A percentile compares a stretch with the other conserved stretches of the same genome.
phyloP scores from a whole-genome alignment of 1,284 basidiomycete genomes.

The Volvariella surrecta region DNA sequence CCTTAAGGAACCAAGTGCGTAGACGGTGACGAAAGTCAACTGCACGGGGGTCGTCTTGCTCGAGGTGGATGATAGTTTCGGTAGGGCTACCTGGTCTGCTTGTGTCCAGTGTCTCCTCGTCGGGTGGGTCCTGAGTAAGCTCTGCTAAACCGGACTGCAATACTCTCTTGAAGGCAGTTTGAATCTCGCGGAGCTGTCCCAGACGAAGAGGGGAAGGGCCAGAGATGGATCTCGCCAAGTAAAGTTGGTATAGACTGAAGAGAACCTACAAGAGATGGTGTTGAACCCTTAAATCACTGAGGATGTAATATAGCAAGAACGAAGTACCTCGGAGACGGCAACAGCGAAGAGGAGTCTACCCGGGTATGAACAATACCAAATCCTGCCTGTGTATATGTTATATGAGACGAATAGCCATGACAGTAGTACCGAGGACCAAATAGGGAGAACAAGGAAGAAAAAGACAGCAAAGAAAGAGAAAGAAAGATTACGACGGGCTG shows the following conservation, averaged over 20 bases:
- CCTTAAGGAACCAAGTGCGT: conserved; percentile 69
- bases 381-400: conserved; percentile 35
- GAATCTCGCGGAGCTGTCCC: conserved; percentile 45
- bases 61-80: conserved; percentile 48
- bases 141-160: conserved; percentile 57
- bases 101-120: conserved; percentile 45
- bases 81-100: conserved; percentile 53
- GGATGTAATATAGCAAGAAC: not conserved
- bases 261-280: conserved; percentile 40
- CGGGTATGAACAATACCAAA: conserved; percentile 32
- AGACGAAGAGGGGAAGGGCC: conserved; percentile 37
- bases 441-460: conserved; percentile 48
- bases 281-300: not conserved
- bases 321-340: conserved; percentile 50
- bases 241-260: conserved; percentile 68
- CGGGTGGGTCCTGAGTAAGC: conserved; percentile 41
- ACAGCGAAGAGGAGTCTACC: conserved; percentile 33
- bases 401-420: conserved; percentile 65
- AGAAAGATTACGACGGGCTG: conserved; percentile 25
- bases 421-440: conserved; percentile 65
- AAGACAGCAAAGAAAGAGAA: conserved; percentile 54
- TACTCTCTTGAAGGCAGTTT: conserved; percentile 37
- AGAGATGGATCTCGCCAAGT: conserved; percentile 47
- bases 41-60: conserved; percentile 60
- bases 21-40: conserved; percentile 68